These are phyloP conservation scores for Dactylonectria estremocensis DNA, from an alignment of 2,329 filamentous ascomycete species.

Conservation along the genomic window DNA sequence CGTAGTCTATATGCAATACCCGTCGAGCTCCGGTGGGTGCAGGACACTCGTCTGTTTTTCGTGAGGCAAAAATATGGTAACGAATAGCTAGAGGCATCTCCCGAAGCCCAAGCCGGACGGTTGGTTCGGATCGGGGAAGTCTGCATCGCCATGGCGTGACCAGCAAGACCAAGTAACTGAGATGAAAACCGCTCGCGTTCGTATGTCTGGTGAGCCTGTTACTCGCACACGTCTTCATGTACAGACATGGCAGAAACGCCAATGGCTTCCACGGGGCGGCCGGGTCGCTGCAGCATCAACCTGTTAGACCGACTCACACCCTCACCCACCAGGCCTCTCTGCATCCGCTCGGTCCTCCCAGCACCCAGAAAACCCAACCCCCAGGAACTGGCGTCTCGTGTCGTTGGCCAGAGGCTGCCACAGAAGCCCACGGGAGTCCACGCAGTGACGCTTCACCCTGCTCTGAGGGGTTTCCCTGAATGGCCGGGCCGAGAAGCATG, in stretches of 20 bases:
- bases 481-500: constrained; percentile 37
- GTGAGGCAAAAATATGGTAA: constrained; percentile 28
- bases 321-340: constrained; percentile 16
- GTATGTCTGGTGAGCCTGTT: constrained; percentile 34
- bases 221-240: constrained; percentile 35
- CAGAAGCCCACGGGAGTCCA: constrained; percentile 20
- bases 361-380: constrained; percentile 21
- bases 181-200: constrained; percentile 25
- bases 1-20: constrained; percentile 28
- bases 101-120: constrained; percentile 18
- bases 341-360: constrained; percentile 24
- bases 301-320: constrained; percentile 32
- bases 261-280: constrained; percentile 32
- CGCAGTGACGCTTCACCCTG: constrained; percentile 29
- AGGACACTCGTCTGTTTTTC: constrained; percentile 32
- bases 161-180: constrained; percentile 35
- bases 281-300: constrained; percentile 36
- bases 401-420: constrained; percentile 36
- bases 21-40: constrained; percentile 35
- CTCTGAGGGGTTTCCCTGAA: constrained; percentile 32
- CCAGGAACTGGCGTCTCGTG: constrained; percentile 26
- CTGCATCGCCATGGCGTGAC: constrained; percentile 45
- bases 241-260: constrained; percentile 31
- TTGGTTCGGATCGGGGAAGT: constrained; percentile 29
- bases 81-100: constrained; percentile 33